Conservation (phyloP, 177 flowering plant genomes). For the Tripterygium wilfordii region DNA sequence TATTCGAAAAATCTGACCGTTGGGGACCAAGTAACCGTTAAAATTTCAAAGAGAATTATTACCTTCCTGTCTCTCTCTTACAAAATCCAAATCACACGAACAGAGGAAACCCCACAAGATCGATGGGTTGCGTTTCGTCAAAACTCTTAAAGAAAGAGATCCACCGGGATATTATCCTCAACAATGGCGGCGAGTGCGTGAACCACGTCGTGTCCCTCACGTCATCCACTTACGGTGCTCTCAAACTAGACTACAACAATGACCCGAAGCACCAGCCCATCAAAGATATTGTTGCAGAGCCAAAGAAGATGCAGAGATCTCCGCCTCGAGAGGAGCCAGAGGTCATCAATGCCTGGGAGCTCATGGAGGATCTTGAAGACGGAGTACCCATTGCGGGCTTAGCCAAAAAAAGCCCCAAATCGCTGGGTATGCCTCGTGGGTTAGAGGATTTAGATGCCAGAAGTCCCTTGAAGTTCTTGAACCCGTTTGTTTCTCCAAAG, state of each 20-base stretch:
- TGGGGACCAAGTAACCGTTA: slow-evolving; percentile 25
- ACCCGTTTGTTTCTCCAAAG: slow-evolving; percentile 46
- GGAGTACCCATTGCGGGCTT: slow-evolving; percentile 24
- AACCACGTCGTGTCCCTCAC: slow-evolving; percentile 91
- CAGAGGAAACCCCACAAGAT: slow-evolving; percentile 2
- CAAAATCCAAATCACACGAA: background rate
- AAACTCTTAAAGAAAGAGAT: slow-evolving; percentile 48
- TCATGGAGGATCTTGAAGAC: slow-evolving; percentile 89
- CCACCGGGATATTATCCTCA: slow-evolving; percentile 24
- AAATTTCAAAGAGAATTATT: background rate
- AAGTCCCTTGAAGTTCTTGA: slow-evolving; percentile 51
- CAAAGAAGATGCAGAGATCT: slow-evolving; percentile 16
- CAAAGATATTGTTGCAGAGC: slow-evolving; percentile 18
- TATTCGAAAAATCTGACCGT: slow-evolving; percentile 29
- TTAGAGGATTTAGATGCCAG: slow-evolving; percentile 23
- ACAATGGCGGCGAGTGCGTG: slow-evolving; percentile 31
- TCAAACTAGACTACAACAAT: slow-evolving; percentile 43
- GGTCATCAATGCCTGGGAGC: slow-evolving; percentile 84
- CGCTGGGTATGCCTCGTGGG: slow-evolving; percentile 24
- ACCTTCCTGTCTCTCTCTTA: background rate
- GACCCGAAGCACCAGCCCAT: slow-evolving; percentile 15
- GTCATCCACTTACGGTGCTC: slow-evolving; percentile 78
- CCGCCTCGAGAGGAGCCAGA: slow-evolving; percentile 34
- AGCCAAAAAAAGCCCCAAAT: slow-evolving; percentile 46
- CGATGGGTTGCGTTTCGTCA: slow-evolving; percentile 41